Base-by-base conservation (phyloP, 306 rosid genomes). In the Morella rubra region DNA sequence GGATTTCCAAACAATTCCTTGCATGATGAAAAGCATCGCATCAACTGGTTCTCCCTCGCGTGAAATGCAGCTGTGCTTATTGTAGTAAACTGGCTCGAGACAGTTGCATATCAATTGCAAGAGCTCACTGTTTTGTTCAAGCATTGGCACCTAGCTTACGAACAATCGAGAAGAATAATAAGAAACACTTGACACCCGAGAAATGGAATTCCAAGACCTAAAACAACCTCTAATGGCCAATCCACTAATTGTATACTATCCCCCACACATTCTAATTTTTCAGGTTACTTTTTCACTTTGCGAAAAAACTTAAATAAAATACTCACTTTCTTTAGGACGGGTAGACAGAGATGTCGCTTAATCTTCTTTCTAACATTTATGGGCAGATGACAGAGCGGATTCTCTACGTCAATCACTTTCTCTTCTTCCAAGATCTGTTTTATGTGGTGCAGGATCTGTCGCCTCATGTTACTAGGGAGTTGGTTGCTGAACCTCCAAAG, bases 341-440 rank as follows among this genome's bases (percentile, higher is more conserved):
- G 93, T 87, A 93, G 71, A 73, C 97, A 93, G 69, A 93, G 98
- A 88, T 91, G 96, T 49, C 89, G 91, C 85, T 93, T 93, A 65
- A 93, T 90, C 78, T 93, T 96, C 82, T 93, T 90, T 87, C 90
- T 89, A 40, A 91, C 89, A 78, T 93, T 93, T 81, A 87, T 93
- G 27, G 98, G 93, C 80, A 93, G 93, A 83, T 87, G 83, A 22
- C 79, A 72, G 71, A 93, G 83, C 77, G 91, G 83, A 77, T 79
- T 76, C 56, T 93, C 93, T 82, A 88, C 97, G 54, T 91, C 96
- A 69, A 90, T 93, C 53, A 93, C 98, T 81, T 96, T 84, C 61
- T 96, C 89, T 85, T 90, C 97, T 82, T 88, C 97, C 93, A 96
- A 90, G 84, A 78, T 93, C 90, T 88, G 89, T 45, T 93, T 93